Base-by-base conservation (phyloP, 306 rosid species). In the Vigna reflexopilosa region DNA sequence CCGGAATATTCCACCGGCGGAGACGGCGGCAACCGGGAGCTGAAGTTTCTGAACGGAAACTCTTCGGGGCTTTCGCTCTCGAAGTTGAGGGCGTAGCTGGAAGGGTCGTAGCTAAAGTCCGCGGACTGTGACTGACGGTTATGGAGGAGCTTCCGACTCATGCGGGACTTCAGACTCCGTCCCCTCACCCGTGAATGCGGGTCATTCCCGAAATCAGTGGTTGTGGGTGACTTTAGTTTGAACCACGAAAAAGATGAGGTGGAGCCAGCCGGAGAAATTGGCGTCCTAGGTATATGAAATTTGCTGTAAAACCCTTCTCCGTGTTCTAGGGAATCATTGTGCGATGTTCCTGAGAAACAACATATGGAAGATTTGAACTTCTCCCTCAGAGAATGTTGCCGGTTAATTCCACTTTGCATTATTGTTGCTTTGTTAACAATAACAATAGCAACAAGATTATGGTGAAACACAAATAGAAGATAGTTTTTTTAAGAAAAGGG, bases 51-150 rank as follows among this genome's bases (percentile, higher is more conserved):
- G 12, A 83, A 3, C 0, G 85, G 85, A 3, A 59, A 5, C 32
- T 80, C 70, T 0, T 50, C 16, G 8, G 38, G 64, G 5, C 6
- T 54, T 7, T 86, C 83, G 20, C 54, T 72, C 51, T 86, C 89
- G 0, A 86, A 86, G n/a, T 86, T 86, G 20, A 86, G 87, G 0
- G 89, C 89, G 56, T 86, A 86, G 40, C 89, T 86, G 0, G 68
- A 77, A 1, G 89, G 79, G 14, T 86, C 87, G 2, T 86, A 86
- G 47, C 85, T 77, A 15, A 86, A 86, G n/a, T 86, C 89, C 0
- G 83, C 79, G 0, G 86, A 83, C 9, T 80, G 85, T 8, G 87
- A 17, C 0, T 11, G 59, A 0, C 85, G 86, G 5, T 76, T 20
- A 2, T 63, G 55, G 8, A 15, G 65, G 24, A 66, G 20, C 4